Evolutionary conservation across 306 rosid species (phyloP), one percentile per base, ranked within the genome.

Genomic region (Acacia melanoxylon): DNA sequence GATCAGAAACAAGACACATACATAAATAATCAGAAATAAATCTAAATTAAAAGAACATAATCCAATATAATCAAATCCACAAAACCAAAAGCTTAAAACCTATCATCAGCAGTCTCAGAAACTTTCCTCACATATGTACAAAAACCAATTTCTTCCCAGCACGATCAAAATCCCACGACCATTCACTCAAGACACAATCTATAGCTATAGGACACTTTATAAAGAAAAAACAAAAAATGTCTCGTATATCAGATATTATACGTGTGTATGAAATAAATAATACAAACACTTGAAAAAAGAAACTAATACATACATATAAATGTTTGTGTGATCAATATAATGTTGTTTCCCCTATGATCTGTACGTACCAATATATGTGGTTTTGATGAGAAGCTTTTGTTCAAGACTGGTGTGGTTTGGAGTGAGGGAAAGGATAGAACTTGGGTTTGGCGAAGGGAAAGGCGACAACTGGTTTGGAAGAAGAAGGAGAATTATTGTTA

Each of bases 381-480:
- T 3, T 58, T 8, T 58, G 14, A 22, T 12, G 15, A 1, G 59
- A 17, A 5, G 24, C 24, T 10, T 59, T 2, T 66, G 12, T 42
- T 22, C 46, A 69, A 12, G 86, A 73, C 54, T 52, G 82, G 80
- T 85, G 87, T 35, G 86, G 56, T 49, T 76, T 78, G 78, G 86
- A 31, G 77, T 69, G 76, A 78, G 49, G 9, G 63, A 85, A 87
- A 33, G 92, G 87, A 59, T 80, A 84, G 46, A 90, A 83, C 71
- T 85, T 86, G 3, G 89, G 90, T 69, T 86, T 86, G 12, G 82
- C 81, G 76, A 85, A 67, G 17, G 93, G 90, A 62, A 89, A 89
- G 35, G 87, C 89, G 8, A 9, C 56, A 7, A 8, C 48, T 73
- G 79, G 44, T 71, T 82, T 85, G 22, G 58, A 81, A 82, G 1